Conservation (phyloP, 257 asterid genomes). For the Fraxinus cuspidata region DNA sequence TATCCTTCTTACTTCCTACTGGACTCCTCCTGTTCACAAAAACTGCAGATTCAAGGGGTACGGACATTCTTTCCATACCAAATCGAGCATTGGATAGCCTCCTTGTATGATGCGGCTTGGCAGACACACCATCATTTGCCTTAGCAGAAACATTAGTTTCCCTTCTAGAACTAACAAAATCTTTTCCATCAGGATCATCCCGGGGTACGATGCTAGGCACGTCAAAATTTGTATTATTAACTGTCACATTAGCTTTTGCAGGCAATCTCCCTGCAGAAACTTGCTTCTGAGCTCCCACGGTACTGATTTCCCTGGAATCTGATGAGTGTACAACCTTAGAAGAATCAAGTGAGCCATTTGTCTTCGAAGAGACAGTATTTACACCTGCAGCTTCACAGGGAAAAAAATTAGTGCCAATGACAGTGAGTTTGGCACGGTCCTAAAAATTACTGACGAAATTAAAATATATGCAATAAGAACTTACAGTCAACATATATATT, state of each 20-base stretch:
- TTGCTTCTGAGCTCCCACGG: slow-evolving; percentile 59
- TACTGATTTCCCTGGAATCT: slow-evolving; percentile 54
- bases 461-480: slow-evolving; percentile 35
- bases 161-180: slow-evolving; percentile 56
- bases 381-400: slow-evolving; percentile 70
- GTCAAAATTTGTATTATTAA: slow-evolving; percentile 50
- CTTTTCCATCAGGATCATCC: slow-evolving; percentile 59
- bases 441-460: not conserved
- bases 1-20: slow-evolving; percentile 46
- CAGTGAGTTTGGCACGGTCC: not conserved
- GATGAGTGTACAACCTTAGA: slow-evolving; percentile 50
- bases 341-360: slow-evolving; percentile 44
- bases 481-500: slow-evolving; percentile 92
- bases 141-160: slow-evolving; percentile 49
- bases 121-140: slow-evolving; percentile 41
- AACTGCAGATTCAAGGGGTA: slow-evolving; percentile 47
- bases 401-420: slow-evolving; percentile 9
- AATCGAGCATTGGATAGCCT: slow-evolving; percentile 55
- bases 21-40: slow-evolving; percentile 35
- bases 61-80: slow-evolving; percentile 64
- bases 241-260: slow-evolving; percentile 47
- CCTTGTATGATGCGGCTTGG: slow-evolving; percentile 53
- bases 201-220: slow-evolving; percentile 74
- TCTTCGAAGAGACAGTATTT: slow-evolving; percentile 50
- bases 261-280: slow-evolving; percentile 44